A percentile compares a stretch with the other conserved stretches of the same genome.
Conservation (phyloP, 2,329 filamentous ascomycete species). For the Fusarium camptoceras region DNA sequence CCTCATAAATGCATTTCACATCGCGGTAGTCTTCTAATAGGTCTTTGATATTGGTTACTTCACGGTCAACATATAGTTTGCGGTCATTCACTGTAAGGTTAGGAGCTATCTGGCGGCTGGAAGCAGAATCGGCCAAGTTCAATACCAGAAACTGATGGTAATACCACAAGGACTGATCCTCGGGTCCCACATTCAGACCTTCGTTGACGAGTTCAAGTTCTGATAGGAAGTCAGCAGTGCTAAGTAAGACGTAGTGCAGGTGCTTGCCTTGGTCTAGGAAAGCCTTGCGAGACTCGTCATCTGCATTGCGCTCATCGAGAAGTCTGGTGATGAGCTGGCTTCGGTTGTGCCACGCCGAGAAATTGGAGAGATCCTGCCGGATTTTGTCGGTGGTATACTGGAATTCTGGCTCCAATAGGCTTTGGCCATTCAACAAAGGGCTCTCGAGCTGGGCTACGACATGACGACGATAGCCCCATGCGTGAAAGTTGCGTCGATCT, state of each 20-base stretch:
- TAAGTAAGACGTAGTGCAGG: background rate
- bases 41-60: conserved; percentile 80
- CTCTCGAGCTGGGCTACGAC: conserved; percentile 83
- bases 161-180: conserved; percentile 97
- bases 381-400: conserved; percentile 94
- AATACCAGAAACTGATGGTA: conserved; percentile 91
- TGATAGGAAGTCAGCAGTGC: conserved; percentile 40
- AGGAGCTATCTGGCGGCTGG: conserved; percentile 70
- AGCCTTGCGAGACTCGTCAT: conserved; percentile 68
- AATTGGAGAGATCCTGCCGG: conserved; percentile 86
- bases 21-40: conserved; percentile 69
- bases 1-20: conserved; percentile 89
- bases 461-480: conserved; percentile 89
- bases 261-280: conserved; percentile 78
- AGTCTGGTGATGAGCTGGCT: conserved; percentile 84
- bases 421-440: conserved; percentile 61
- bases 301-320: conserved; percentile 76
- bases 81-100: conserved; percentile 72
- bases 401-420: conserved; percentile 84
- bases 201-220: conserved; percentile 82
- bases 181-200: conserved; percentile 87
- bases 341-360: conserved; percentile 95
- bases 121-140: conserved; percentile 66
- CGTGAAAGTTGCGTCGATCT: conserved; percentile 94
- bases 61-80: conserved; percentile 72